Conservation (phyloP, 2,329 filamentous ascomycete species). For the Xylariaceae sp. region DNA sequence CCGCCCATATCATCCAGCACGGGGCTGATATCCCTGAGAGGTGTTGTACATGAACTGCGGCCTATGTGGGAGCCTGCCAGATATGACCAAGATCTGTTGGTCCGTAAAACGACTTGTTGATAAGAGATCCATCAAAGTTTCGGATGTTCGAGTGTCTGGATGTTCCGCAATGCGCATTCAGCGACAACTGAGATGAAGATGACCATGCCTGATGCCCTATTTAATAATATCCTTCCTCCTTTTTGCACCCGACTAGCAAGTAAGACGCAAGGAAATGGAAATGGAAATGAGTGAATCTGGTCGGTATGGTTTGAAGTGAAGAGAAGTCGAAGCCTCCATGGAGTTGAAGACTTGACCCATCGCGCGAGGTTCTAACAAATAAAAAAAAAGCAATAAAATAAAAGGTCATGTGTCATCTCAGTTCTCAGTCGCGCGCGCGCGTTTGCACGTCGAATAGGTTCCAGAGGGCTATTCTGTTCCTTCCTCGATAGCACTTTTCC, state of each 20-base stretch:
- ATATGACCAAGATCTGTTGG: conserved; percentile 2
- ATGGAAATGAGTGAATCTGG: conserved; percentile 31
- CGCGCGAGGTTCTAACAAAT: conserved; percentile 6
- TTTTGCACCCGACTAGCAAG: conserved; percentile 20
- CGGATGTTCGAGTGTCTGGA: not conserved
- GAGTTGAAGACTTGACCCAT: conserved; percentile 3
- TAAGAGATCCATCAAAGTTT: not conserved
- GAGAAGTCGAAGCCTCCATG: conserved; percentile 20
- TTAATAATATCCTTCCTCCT: not conserved
- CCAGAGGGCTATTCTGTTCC: conserved; percentile 23
- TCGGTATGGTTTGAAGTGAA: conserved; percentile 26
- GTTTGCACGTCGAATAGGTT: conserved; percentile 8
- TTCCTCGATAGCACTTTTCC: conserved; percentile 34
- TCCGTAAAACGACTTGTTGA: not conserved
- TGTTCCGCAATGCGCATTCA: conserved; percentile 2
- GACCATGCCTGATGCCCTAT: conserved; percentile 6
- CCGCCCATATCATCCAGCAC: conserved; percentile 12
- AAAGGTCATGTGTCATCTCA: conserved; percentile 30
- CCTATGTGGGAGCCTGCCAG: conserved; percentile 7
- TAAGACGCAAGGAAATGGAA: conserved; percentile 27
- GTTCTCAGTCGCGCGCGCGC: conserved; percentile 15
- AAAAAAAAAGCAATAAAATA: conserved; percentile 5
- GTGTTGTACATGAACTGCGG: conserved; percentile 17
- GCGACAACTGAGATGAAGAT: conserved; percentile 19
- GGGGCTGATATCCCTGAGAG: conserved; percentile 8